Base-by-base conservation (phyloP, 768 basidiomycete species). In the Naganishia onofrii region DNA sequence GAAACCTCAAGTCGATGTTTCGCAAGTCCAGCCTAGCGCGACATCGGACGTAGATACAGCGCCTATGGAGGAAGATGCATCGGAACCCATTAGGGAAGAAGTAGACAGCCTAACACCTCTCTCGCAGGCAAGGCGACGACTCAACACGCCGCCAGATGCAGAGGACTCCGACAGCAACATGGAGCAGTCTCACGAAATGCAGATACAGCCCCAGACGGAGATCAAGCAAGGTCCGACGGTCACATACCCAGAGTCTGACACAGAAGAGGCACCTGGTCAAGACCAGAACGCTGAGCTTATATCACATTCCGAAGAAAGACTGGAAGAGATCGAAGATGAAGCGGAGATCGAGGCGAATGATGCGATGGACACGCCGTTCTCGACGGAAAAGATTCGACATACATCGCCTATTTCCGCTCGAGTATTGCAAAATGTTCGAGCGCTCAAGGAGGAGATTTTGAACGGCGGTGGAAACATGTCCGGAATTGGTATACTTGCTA, bases 381-480 rank as follows among this genome's bases (percentile, higher is more conserved):
- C 60, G 15, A 63, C 60, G 26, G 60, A 63, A 44, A 63, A 42
- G 38, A 63, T 63, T 15, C 60, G 60, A 4, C 60, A 63, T 21
- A 63, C 60, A 6, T 63, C 60, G 60, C 60, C 68, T 38, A 58
- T 69, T 21, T 52, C 68, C 17, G 57, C 46, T 21, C 68, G 58
- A 31, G 68, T 69, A 12, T 69, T 69, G 48, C 68, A 69, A 31
- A 69, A 69, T 32, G 56, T 69, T 34, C 56, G 58, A 23, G 68
- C 56, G 42, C 57, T 69, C 42, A 69, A 69, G 48, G 56, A 69
- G 21, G 68, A 69, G 48, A 69, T 69, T 13, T 34, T 69, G 56
- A 69, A 58, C 29, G 68, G 68, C 28, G 32, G 54, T 34, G 54
- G 54, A 12, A 42, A 42, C 15, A 42, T 36, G 23, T 42, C 34